phyloP scores from a whole-genome alignment of 129 eudicot genomes.

The Flaveria bidentis region DNA sequence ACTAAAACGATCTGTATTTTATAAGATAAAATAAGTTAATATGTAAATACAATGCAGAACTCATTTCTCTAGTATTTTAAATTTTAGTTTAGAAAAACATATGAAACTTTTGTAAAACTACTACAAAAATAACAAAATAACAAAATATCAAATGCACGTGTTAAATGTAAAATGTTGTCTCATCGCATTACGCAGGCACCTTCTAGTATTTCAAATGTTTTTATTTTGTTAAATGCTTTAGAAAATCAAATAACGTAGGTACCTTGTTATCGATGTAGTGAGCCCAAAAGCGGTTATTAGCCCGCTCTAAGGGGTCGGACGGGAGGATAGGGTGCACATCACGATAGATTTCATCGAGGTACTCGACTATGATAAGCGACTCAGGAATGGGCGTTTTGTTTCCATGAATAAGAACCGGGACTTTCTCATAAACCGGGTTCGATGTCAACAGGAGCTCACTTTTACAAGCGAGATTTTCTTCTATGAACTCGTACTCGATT shows the following conservation, averaged over 20 bases:
- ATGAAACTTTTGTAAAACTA: no score
- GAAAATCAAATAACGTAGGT: background rate
- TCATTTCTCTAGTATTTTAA: no score
- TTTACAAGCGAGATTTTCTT: conserved; percentile 29
- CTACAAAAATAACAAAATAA: no score
- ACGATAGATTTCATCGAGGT: conserved; percentile 30
- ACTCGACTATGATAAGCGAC: conserved; percentile 35
- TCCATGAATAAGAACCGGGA: conserved; percentile 30
- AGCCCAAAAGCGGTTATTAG: conserved; percentile 24
- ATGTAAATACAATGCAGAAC: no score
- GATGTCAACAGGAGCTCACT: conserved; percentile 32
- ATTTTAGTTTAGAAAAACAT: no score
- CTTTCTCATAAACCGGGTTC: conserved; percentile 37
- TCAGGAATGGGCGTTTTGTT: conserved; percentile 28
- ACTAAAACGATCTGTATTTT: no score
- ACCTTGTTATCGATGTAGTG: conserved; percentile 36
- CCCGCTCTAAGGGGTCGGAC: conserved; percentile 20
- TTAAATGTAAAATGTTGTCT: no score
- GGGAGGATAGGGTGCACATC: conserved; percentile 37
- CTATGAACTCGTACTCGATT: conserved; percentile 31
- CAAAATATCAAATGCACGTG: no score
- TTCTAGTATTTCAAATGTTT: no score
- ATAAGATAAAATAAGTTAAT: no score
- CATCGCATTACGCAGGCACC: no score
- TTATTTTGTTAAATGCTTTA: no score